Evolutionary conservation across 108 stramenopile species (phyloP), one percentile per base, ranked within the genome.

Genomic region (Epithemia pelagica): DNA sequence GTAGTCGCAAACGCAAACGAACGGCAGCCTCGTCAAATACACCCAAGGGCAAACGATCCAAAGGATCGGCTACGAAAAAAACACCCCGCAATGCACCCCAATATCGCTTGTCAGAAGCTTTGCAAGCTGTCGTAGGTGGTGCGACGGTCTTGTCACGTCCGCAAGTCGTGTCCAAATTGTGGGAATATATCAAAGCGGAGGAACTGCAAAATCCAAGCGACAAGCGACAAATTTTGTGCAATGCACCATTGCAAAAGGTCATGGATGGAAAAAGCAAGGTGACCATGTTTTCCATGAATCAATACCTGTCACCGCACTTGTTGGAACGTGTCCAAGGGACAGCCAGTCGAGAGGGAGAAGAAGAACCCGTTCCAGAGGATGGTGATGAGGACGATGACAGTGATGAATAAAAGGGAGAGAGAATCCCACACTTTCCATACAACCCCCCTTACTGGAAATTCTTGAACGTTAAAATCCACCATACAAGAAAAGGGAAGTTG

Each of bases 221-320:
- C 77, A 95, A 93, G 70, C 78, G 91, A 31, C 75, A 91, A 66
- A 92, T 95, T 61, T 52, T 92, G 25, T 95, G 95, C 54, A 90
- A 95, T 57, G 83, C 70, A 18, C 78, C 78, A 54, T 69, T 95
- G 65, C 76, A 78, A 59, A 53, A 29, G 1, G 83, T 93, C 57
- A 88, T 95, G 86, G 86, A 81, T 22, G 82, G 85, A 24, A 68
- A 95, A 52, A 55, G 62, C 28, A 88, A 62, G 52, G 90, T 95
- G 2, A 91, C 91, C 28, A 95, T 95, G 90, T 95, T 93, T 70
- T 78, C 75, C 26, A 91, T 95, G 95, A 91, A 90, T 67, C 80
- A 85, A 53, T 76, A 76, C 64, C 79, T 90, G 59, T 75, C 85
- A 2, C 73, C 83, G 37, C 91, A 93, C 64, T 69, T 93, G 73